A percentile compares a stretch with the other conserved stretches of the same genome.
These are phyloP conservation scores for Alternaria conjuncta DNA, from an alignment of 2,329 filamentous ascomycete species.

Conservation along the genomic window DNA sequence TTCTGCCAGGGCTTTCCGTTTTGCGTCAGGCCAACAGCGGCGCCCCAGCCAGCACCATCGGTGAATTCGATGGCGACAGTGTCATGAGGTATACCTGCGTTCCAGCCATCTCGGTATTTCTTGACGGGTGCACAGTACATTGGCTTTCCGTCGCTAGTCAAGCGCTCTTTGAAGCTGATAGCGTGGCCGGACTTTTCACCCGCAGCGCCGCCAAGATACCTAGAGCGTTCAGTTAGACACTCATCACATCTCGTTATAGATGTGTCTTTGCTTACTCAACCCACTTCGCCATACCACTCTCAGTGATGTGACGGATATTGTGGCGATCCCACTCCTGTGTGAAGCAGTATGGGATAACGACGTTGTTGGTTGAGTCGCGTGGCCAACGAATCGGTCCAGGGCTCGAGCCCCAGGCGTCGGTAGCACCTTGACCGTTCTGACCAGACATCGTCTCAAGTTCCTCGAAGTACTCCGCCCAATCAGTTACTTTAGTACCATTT, in stretches of 20 bases:
- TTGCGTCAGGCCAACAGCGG: neutral
- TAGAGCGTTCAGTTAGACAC: neutral
- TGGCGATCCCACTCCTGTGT: neutral
- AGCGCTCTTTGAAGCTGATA: neutral
- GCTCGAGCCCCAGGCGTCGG: neutral
- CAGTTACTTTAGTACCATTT: neutral
- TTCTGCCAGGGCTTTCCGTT: slow-evolving; percentile 3
- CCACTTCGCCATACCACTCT: neutral
- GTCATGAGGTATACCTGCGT: neutral
- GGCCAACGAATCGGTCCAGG: neutral
- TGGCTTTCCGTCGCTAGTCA: neutral
- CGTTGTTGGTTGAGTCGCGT: neutral
- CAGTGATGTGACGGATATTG: neutral
- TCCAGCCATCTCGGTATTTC: slow-evolving; percentile 5
- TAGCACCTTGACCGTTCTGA: neutral
- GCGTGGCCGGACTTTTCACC: neutral
- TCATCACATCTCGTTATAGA: neutral
- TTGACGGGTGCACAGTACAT: neutral
- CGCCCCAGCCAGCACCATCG: neutral
- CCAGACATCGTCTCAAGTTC: neutral
- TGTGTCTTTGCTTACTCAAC: neutral
- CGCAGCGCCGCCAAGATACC: neutral
- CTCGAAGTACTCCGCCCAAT: neutral
- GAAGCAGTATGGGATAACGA: neutral
- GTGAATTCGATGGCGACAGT: slow-evolving; percentile 2